Base-by-base conservation (phyloP, 441 rosid genomes). In the Populus hybrid region DNA sequence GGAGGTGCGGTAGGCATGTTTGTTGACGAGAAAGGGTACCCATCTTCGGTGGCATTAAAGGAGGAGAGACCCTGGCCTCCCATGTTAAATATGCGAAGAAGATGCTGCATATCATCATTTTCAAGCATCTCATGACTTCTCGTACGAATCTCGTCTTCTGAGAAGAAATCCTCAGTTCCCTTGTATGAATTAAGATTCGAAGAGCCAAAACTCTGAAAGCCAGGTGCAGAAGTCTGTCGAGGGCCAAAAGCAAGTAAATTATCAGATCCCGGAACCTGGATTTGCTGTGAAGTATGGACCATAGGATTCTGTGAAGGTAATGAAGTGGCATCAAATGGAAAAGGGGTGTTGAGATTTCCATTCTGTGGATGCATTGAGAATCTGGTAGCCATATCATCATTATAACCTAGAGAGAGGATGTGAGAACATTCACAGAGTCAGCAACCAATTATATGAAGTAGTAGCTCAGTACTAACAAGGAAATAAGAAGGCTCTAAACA, bases 71-170 rank as follows among this genome's bases (percentile, higher is more conserved):
- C 91, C 30, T 82, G 89, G 71, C 81, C 80, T 71, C 88, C 94
- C 94, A 89, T 87, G 84, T 90, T 91, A 79, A 91, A 88, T 70
- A 91, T 81, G 5, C 86, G 89, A 38, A 94, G 66, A 61, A 61
- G 66, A 61, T 61, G 24, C 11, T 61, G 66, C 66, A 61, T 21
- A 21, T 61, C 66, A 1, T 61, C 57, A 4, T 46, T 46, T 46
- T 46, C 57, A 4, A 46, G 57, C 57, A 46, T 46, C 57, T 96
- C 98, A 9, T 90, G 88, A 81, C 97, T 96, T 82, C 96, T 90
- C 82, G 84, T 82, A 12, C 93, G 89, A 30, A 94, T 91, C 73
- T 94, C 98, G 75, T 94, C 99, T 83, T 94, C 99, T 1, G 92
- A 75, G 71, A 91, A 83, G 74, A 86, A 87, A 68, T 88, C 95